Evolutionary conservation across 805 yeast species (phyloP), one percentile per base, ranked within the genome.

Genomic region (Zygoascus flipseniorum): DNA sequence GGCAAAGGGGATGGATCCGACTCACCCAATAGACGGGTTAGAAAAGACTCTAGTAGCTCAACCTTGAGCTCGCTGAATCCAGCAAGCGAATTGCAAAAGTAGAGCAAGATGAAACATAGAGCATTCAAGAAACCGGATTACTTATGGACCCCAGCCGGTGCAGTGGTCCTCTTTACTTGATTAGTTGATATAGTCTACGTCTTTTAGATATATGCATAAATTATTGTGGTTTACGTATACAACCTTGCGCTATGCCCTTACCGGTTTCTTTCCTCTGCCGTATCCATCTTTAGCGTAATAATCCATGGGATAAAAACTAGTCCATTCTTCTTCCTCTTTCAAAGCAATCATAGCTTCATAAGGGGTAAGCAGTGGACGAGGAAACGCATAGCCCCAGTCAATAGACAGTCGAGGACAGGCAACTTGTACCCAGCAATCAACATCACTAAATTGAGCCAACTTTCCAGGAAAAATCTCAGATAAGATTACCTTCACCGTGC

Each of bases 331-430:
- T 62, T 89, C 97, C 47, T 82, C 76, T 8, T 80, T 85, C 60
- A 93, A 68, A 77, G 89, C 78, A 5, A 90, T 96, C 88, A 87
- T 89, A 0, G 97, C 89, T 65, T 93, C 99, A 66, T 93, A 93
- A 0, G 99, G 99, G 0, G 99, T 92, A 54, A 93, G 70, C 44
- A 93, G 71, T 0, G 99, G 99, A 64, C 86, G 86, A 55, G 82
- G 82, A 65, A 93, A 93, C 0, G 99, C 99, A 67, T 93, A 93
- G 0, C 99, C 99, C 99, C 99, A 93, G 68, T 93, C 99, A 43
- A 93, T 92, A 1, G 96, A 88, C 47, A 93, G 72, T 62, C 99
- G 76, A 0, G 99, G 99, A 66, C 99, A 93, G 0, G 99, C 99
- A 2, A 93, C 96, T 69, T 93, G 99, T 13, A 93, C 86, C 76